A percentile compares a stretch with the other conserved stretches of the same genome.
Conservation (phyloP, 1,139 yeast species). For the Hansenula sp. region DNA sequence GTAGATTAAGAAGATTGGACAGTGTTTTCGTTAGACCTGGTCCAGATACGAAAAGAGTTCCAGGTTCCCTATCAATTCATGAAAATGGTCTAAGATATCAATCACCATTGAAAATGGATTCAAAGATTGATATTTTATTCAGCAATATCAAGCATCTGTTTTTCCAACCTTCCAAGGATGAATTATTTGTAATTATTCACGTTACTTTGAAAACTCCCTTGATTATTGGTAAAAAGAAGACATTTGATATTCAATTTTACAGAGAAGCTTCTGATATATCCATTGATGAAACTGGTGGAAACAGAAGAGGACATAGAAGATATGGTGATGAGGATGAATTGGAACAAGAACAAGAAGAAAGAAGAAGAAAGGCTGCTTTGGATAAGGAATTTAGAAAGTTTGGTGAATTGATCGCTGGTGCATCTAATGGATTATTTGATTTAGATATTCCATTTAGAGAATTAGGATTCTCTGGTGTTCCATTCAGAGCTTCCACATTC, state of each 20-base stretch:
- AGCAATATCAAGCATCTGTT: constrained; percentile 89
- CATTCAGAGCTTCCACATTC: constrained; percentile 88
- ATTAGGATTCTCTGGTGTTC: constrained; percentile 96
- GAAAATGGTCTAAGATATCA: constrained; percentile 96
- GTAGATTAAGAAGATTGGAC: constrained; percentile 82
- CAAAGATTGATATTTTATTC: constrained; percentile 82
- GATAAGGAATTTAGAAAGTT: constrained; percentile 90
- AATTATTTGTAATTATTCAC: constrained; percentile 87
- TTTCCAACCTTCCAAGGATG: constrained; percentile 96
- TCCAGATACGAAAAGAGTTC: constrained; percentile 92
- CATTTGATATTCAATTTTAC: constrained; percentile 92
- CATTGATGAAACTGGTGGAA: constrained; percentile 95
- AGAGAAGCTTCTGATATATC: constrained; percentile 96
- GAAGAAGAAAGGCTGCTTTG: constrained; percentile 83
- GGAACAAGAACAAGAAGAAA: constrained; percentile 98
- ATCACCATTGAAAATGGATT: constrained; percentile 77
- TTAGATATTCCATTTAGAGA: constrained; percentile 95
- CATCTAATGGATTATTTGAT: constrained; percentile 76
- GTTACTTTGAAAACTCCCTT: constrained; percentile 90
- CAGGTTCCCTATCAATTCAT: constrained; percentile 89
- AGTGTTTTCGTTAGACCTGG: constrained; percentile 91
- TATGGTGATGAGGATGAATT: constrained; percentile 98
- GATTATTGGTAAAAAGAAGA: constrained; percentile 93
- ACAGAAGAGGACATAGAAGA: constrained; percentile 74
- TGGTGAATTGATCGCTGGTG: constrained; percentile 88